These are phyloP conservation scores for Pilobolus umbonatus DNA, from an alignment of 192 early-diverging fungal genomes.

Conservation along the genomic window DNA sequence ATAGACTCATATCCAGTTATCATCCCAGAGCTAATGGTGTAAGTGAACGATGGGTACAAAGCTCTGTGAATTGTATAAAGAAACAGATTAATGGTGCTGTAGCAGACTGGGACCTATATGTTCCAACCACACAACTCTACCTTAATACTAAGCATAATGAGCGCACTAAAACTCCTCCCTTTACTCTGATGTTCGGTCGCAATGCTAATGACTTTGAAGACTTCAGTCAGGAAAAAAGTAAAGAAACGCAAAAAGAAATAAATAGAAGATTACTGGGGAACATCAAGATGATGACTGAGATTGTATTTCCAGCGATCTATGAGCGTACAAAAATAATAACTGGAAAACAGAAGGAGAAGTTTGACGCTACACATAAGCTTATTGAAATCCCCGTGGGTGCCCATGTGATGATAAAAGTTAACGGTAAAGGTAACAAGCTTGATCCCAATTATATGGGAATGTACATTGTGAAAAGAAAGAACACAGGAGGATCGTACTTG, in stretches of 20 bases:
- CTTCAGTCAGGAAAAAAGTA: background rate
- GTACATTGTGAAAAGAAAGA: background rate
- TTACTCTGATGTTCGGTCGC: constrained; percentile 39
- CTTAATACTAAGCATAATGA: constrained; percentile 31
- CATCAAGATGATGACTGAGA: background rate
- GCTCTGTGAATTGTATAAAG: constrained; percentile 17
- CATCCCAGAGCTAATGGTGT: constrained; percentile 41
- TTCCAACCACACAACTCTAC: constrained; percentile 32
- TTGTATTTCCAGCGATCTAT: background rate
- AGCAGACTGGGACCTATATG: constrained; percentile 29
- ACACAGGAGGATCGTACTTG: background rate
- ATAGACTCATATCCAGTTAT: constrained; percentile 34
- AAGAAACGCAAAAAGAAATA: background rate
- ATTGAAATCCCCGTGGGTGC: background rate
- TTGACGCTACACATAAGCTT: background rate
- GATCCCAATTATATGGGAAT: background rate
- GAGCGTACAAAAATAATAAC: background rate
- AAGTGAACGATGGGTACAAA: constrained; percentile 35
- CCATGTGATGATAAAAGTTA: no score
- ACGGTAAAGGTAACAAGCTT: no score
- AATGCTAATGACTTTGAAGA: constrained; percentile 27
- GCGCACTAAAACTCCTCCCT: constrained; percentile 34
- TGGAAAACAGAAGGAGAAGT: background rate
- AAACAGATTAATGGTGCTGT: constrained; percentile 23
- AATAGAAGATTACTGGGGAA: background rate